A percentile compares a stretch with the other conserved stretches of the same genome.
Evolutionary conservation across 2,329 filamentous ascomycete genomes (phyloP).

Genomic region (Coniochaeta ligniaria): DNA sequence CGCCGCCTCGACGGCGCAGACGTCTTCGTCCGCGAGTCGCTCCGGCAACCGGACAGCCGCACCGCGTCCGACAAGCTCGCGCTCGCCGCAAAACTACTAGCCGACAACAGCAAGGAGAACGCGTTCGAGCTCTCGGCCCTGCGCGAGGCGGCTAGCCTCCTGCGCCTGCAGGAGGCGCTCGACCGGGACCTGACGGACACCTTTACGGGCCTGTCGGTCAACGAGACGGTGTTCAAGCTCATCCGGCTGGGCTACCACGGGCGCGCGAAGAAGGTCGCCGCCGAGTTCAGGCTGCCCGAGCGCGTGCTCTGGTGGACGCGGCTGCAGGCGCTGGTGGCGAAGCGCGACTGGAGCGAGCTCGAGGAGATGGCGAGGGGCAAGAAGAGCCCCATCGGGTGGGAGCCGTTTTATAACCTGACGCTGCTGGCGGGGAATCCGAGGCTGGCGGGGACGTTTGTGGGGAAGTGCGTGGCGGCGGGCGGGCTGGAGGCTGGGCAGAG

Average conservation of each 20-base stretch:
- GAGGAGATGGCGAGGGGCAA: slow-evolving; percentile 72
- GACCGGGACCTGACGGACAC: slow-evolving; percentile 74
- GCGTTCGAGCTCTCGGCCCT: slow-evolving; percentile 67
- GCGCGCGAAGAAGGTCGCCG: slow-evolving; percentile 79
- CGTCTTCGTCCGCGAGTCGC: slow-evolving; percentile 77
- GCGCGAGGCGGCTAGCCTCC: slow-evolving; percentile 70
- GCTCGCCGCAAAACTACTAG: slow-evolving; percentile 74
- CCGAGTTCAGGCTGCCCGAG: slow-evolving; percentile 88
- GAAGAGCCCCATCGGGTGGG: slow-evolving; percentile 94
- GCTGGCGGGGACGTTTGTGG: slow-evolving; percentile 74
- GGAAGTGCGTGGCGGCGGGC: slow-evolving; percentile 61
- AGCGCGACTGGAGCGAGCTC: slow-evolving; percentile 86
- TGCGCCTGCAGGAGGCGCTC: slow-evolving; percentile 80
- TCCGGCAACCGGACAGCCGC: slow-evolving; percentile 62
- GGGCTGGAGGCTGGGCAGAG: slow-evolving; percentile 59
- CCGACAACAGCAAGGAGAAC: slow-evolving; percentile 71
- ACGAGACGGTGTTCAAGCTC: slow-evolving; percentile 87
- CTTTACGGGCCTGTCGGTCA: slow-evolving; percentile 78
- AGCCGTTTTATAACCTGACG: slow-evolving; percentile 90
- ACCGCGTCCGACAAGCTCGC: slow-evolving; percentile 79
- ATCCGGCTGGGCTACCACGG: slow-evolving; percentile 76
- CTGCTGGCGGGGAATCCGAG: slow-evolving; percentile 85
- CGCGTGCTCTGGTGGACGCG: slow-evolving; percentile 87
- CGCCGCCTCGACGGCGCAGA: slow-evolving; percentile 80
- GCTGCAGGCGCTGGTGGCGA: slow-evolving; percentile 79